Evolutionary conservation across 768 basidiomycete species (phyloP).

Genomic region (Leccinum longicurvipes): DNA sequence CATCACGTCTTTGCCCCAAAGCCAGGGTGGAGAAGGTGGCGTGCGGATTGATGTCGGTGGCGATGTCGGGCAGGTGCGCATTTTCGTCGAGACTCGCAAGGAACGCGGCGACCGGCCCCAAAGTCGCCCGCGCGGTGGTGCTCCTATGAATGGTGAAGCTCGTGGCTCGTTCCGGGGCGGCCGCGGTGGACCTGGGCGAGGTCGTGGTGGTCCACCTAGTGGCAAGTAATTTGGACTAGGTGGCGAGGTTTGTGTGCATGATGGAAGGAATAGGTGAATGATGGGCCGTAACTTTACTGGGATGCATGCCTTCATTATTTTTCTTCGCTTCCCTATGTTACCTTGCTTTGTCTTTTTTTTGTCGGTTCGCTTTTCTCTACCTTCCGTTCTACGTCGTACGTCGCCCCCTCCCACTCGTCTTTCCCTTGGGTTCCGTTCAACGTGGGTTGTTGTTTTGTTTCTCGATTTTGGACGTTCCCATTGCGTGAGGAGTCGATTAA

Average conservation of each 20-base stretch:
- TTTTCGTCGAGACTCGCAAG: slow-evolving; percentile 86
- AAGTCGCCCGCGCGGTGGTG: slow-evolving; percentile 58
- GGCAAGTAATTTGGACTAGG: slow-evolving; percentile 21
- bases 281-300: slow-evolving; percentile 5
- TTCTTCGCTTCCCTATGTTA: slow-evolving; percentile 11
- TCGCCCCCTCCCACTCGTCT: slow-evolving; percentile 2
- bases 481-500: slow-evolving; percentile 26
- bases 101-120: slow-evolving; percentile 82
- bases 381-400: slow-evolving; percentile 14
- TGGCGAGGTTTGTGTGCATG: slow-evolving; percentile 1
- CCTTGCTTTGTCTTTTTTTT: slow-evolving; percentile 12
- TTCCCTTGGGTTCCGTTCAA: slow-evolving; percentile 12
- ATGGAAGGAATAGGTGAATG: not conserved
- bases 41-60: slow-evolving; percentile 70
- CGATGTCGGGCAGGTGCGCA: slow-evolving; percentile 48
- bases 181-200: slow-evolving; percentile 43
- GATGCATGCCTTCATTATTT: slow-evolving; percentile 10
- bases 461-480: slow-evolving; percentile 15
- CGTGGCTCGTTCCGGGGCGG: slow-evolving; percentile 48
- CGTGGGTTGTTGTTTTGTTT: slow-evolving; percentile 6
- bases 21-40: slow-evolving; percentile 86
- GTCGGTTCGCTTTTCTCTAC: slow-evolving; percentile 2
- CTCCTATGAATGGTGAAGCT: slow-evolving; percentile 46
- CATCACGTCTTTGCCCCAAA: slow-evolving; percentile 56
- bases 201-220: slow-evolving; percentile 35